Evolutionary conservation across 1,284 basidiomycete species (phyloP).

Genomic region (Cystobasidium sp.): DNA sequence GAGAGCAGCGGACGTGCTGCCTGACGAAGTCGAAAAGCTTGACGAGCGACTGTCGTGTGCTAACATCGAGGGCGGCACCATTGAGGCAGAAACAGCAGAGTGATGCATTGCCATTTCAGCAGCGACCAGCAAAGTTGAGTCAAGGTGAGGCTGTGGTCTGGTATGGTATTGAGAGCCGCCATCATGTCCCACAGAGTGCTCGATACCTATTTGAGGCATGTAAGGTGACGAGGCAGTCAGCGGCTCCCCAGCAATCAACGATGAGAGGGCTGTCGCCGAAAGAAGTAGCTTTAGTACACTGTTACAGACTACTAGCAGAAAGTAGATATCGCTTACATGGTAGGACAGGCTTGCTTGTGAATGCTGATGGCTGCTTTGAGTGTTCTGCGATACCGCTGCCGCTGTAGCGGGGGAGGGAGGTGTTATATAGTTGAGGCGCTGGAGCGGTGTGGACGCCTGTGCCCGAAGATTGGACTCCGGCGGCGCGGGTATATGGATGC

Average conservation of each 20-base stretch:
- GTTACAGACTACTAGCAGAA: background rate
- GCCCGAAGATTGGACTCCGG: background rate
- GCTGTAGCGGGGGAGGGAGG: background rate
- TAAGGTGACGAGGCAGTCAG: background rate
- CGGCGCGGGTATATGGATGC: background rate
- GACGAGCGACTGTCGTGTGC: background rate
- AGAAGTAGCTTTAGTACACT: background rate
- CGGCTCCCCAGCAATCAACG: constrained; percentile 1
- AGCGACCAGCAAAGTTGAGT: background rate
- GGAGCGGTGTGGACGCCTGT: background rate
- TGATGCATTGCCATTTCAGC: background rate
- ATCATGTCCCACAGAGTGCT: background rate
- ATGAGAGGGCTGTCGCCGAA: background rate
- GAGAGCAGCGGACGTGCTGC: background rate
- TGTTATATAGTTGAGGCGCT: background rate
- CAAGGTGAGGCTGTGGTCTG: background rate
- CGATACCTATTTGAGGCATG: background rate
- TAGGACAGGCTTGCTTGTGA: background rate
- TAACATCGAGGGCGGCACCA: background rate
- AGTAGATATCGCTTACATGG: background rate
- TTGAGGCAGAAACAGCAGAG: background rate
- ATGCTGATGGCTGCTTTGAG: background rate
- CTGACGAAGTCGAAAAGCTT: constrained; percentile 2
- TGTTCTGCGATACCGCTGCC: background rate
- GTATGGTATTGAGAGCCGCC: background rate